A percentile compares a stretch with the other conserved stretches of the same genome.
Conservation (phyloP, 2,329 filamentous ascomycete species). For the Talaromyces funiculosus region DNA sequence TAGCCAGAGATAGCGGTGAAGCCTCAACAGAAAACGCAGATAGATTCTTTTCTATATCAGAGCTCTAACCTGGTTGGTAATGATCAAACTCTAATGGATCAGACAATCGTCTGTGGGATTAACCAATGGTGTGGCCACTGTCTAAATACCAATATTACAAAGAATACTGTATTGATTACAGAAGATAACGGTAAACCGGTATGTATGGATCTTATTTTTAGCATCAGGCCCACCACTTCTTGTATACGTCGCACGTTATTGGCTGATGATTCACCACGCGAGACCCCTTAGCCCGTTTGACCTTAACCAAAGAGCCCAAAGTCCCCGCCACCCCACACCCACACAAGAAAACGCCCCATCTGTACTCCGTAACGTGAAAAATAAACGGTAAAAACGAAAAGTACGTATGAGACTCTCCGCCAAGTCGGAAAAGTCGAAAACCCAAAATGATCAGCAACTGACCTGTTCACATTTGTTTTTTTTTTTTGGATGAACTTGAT, state of each 20-base stretch:
- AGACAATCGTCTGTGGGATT: background rate
- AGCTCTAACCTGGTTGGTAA: background rate
- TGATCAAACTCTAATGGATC: background rate
- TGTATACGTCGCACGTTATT: background rate
- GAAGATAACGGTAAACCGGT: background rate
- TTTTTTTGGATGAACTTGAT: background rate
- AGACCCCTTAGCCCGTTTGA: background rate
- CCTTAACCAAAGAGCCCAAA: background rate
- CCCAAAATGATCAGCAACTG: background rate
- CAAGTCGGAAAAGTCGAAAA: background rate
- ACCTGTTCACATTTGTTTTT: background rate
- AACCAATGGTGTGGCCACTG: background rate
- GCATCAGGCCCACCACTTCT: background rate
- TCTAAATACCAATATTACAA: background rate
- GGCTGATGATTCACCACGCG: background rate
- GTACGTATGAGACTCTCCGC: background rate
- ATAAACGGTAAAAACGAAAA: background rate
- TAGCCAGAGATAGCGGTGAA: background rate
- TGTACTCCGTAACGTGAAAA: background rate
- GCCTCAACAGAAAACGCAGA: background rate
- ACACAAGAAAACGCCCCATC: background rate
- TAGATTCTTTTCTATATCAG: background rate
- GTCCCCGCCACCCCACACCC: background rate
- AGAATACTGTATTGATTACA: background rate
- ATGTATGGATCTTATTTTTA: constrained; percentile 3